These are phyloP conservation scores for Allium sativum DNA, from an alignment of 106 monocot genomes.

Conservation along the genomic window DNA sequence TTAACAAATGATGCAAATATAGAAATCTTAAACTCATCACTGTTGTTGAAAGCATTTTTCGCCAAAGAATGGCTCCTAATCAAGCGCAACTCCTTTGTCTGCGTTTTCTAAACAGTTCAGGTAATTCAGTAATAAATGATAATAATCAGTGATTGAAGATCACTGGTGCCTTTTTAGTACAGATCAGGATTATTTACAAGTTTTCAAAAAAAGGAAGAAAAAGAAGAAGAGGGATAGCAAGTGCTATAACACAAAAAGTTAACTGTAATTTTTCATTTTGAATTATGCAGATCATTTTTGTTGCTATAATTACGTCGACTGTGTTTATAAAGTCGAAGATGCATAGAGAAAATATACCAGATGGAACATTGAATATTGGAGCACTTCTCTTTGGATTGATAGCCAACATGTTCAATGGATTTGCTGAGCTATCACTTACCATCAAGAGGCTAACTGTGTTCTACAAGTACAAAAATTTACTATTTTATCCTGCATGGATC, in stretches of 20 bases:
- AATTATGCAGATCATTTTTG: constrained; percentile 27
- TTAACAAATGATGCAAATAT: no score
- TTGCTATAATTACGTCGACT: constrained; percentile 38
- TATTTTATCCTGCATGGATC: constrained; percentile 58
- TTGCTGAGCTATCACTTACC: constrained; percentile 47
- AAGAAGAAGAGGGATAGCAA: no score
- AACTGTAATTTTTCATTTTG: no score
- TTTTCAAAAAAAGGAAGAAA: no score
- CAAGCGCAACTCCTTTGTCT: constrained; percentile 54
- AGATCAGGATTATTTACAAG: no score
- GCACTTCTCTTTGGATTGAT: constrained; percentile 43
- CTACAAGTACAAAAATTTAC: constrained; percentile 61
- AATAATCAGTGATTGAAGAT: no score
- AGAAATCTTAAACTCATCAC: no score
- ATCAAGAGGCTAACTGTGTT: constrained; percentile 55
- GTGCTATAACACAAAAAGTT: no score
- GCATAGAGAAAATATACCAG: constrained; percentile 16
- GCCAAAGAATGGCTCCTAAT: constrained; percentile 60
- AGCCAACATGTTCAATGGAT: constrained; percentile 57
- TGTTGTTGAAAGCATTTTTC: constrained; percentile 37
- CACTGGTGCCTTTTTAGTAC: no score
- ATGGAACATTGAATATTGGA: constrained; percentile 45
- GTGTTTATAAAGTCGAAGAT: constrained; percentile 59
- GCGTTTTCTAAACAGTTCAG: constrained; percentile 50
- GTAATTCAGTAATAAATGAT: no score